Evolutionary conservation across 2,329 filamentous ascomycete genomes (phyloP), one percentile per base, ranked within the genome.

Genomic region (Ophiostoma himal-ulmi): DNA sequence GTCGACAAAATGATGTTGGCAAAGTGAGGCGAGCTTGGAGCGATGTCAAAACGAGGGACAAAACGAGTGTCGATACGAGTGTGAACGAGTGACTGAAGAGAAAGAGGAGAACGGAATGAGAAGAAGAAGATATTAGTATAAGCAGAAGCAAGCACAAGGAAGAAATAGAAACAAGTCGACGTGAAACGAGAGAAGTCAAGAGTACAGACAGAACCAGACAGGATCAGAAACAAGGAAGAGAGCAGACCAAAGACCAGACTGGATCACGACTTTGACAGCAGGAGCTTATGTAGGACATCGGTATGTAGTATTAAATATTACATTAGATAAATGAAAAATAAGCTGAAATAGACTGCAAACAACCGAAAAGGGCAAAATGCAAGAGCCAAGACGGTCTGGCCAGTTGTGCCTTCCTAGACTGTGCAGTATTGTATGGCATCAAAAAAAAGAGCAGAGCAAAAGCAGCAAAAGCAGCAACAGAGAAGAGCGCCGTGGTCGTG

Each of bases 401-500:
- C 52, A 57, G 52, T 57, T 30, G 52, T 26, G 52, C 52, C 52
- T 57, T 57, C n/a, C n/a, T 17, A 44, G 39, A 44, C 8, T 57
- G 52, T 17, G 8, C 52, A 22, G 52, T 57, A n/a, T 57, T 57
- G 52, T 57, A 26, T 22, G n/a, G 39, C 26, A 30, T 30, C 30
- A 30, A 30, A 7, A 1, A 48, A 30, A 30, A 7, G 5, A 48
- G 6, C 14, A 6, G 22, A 57, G 22, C 30, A 30, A 3, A 48
- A 48, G 44, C 44, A 6, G 44, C 44, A 7, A 8, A 20, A 48
- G 36, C 4, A 48, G 14, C 17, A 48, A 17, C 13, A 5, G 22
- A 57, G 52, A 57, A 57, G 39, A 44, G 52, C 52, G 52, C 52
- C 52, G 52, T 26, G 52, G 52, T 57, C 52, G 52, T 26, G 52